Evolutionary conservation across 148 eudicot species (phyloP).

Genomic region (Vaccinium myrtillus): DNA sequence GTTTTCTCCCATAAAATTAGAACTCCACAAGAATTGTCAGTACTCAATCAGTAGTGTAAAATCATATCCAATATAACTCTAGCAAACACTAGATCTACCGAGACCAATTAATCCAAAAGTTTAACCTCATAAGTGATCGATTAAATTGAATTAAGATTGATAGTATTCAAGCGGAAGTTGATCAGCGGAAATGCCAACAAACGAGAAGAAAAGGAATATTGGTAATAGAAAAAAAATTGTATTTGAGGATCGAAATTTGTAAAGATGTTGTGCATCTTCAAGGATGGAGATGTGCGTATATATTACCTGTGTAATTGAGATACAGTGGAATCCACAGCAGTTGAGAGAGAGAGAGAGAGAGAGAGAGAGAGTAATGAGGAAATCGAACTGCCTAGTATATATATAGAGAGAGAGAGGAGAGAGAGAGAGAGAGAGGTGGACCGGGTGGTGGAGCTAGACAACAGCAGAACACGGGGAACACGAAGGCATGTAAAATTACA

Average conservation of each 20-base stretch:
- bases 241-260: not conserved
- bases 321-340: not conserved
- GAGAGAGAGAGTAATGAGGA: not conserved
- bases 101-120: not conserved
- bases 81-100: not conserved
- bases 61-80: not conserved
- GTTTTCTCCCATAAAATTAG: no score
- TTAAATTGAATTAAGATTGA: not conserved
- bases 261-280: not conserved
- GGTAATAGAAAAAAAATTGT: not conserved
- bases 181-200: conserved; percentile 10
- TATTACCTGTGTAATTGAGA: conserved; percentile 2
- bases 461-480: not conserved
- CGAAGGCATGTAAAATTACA: not conserved
- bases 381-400: not conserved
- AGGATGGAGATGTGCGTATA: not conserved
- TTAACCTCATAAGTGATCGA: not conserved
- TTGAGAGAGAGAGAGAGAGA: not conserved
- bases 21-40: no score
- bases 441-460: not conserved
- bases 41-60: not conserved
- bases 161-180: not conserved
- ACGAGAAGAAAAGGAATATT: conserved; percentile 4
- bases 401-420: not conserved
- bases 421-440: not conserved